These are phyloP conservation scores for Melastoma malabathricum DNA, from an alignment of 345 rosid species.

Conservation along the genomic window DNA sequence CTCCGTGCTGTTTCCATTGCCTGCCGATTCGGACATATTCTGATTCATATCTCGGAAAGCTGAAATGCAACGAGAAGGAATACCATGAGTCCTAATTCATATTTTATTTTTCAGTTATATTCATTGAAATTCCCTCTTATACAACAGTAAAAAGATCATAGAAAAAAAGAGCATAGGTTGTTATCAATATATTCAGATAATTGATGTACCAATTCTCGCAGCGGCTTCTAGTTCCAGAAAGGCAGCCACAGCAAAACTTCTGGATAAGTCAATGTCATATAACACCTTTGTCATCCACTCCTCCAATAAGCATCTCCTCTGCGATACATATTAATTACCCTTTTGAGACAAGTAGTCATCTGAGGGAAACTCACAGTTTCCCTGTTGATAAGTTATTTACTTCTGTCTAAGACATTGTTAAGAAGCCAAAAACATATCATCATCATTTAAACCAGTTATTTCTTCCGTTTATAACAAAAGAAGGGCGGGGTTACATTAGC, in stretches of 20 bases:
- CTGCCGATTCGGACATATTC: constrained; percentile 32
- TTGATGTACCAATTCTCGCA: constrained; percentile 66
- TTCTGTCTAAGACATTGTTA: no score
- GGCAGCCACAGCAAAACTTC: constrained; percentile 79
- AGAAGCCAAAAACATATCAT: no score
- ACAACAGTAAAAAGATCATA: no score
- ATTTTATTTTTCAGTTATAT: no score
- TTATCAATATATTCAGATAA: no score
- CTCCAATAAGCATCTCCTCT: constrained; percentile 92
- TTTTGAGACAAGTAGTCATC: constrained; percentile 19
- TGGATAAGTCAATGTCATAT: constrained; percentile 86
- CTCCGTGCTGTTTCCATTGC: constrained; percentile 26
- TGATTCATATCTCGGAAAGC: constrained; percentile 81
- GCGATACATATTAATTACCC: constrained; percentile 36
- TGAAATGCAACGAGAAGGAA: constrained; percentile 19
- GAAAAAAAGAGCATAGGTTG: not conserved
- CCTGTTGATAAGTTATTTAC: no score
- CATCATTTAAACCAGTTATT: no score
- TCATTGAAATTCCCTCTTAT: no score
- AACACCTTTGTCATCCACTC: constrained; percentile 93
- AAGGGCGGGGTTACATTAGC: no score
- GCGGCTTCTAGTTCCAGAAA: constrained; percentile 99
- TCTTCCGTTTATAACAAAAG: no score
- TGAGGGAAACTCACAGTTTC: no score
- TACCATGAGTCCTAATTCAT: not conserved